Evolutionary conservation across 345 rosid genomes (phyloP).

Genomic region (Hibiscus mutabilis): DNA sequence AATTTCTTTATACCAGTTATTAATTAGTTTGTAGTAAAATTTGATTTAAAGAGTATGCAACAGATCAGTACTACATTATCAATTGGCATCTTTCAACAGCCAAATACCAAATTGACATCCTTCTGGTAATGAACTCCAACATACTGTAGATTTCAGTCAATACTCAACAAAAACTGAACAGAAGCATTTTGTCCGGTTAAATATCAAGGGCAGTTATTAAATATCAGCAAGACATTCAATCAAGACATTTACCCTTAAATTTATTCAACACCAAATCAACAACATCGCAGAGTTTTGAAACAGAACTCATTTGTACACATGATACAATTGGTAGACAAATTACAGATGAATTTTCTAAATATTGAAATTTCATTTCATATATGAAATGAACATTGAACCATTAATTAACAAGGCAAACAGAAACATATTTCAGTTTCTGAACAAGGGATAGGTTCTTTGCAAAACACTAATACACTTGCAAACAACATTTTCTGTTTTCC

Average conservation of each 20-base stretch:
- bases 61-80: neutral
- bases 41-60: neutral
- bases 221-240: neutral
- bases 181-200: too few species aligned
- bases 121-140: neutral
- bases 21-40: neutral
- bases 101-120: slow-evolving; percentile 2
- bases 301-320: neutral
- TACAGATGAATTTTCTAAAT: neutral
- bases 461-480: neutral
- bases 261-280: neutral
- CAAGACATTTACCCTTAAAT: neutral
- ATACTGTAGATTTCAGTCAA: neutral
- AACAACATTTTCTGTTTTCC: neutral
- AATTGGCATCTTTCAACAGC: neutral
- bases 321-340: neutral
- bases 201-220: too few species aligned
- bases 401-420: neutral
- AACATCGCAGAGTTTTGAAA: neutral
- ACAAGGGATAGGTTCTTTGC: neutral
- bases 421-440: neutral
- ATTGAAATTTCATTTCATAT: neutral
- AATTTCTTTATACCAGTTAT: neutral
- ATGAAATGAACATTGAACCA: neutral
- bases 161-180: neutral